Base-by-base conservation (phyloP, 345 rosid species). In the Pugionium dolabratum region DNA sequence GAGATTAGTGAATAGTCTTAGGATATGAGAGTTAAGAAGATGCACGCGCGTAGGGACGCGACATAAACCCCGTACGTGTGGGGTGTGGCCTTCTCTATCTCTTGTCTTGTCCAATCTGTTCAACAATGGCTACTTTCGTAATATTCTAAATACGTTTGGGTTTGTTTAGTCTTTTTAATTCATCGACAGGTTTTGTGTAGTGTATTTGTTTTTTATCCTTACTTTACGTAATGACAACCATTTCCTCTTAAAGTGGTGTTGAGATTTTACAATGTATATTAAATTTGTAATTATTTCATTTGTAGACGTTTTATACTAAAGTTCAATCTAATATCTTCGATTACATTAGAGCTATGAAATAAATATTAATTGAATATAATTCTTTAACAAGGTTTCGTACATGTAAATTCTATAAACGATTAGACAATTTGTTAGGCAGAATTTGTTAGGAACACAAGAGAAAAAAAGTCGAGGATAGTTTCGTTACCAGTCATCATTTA, bases 71-170 rank as follows among this genome's bases (percentile, higher is more conserved):
- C 72, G 72, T 73, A 72, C 72, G 76, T 72, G 76, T 43, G 66
- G 43, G 42, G 29, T 72, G 71, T 72, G 71, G 67, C 10, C 61
- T 58, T 58, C 71, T 64, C 58, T 32, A 42, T 33, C 67, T 56
- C 70, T 65, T 51, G 76, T 59, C 71, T 58, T 73, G 76, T 73
- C 76, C 42, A 72, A 50, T 65, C 71, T 45, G 10, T 33, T 25
- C 46, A 29, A 8, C 2, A 34, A 49, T 2, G 30, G 63, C 18
- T 49, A 49, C 4, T 37, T 48, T 8, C 60, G 65, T 51, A 18
- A 29, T 72, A 42, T 41, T 64, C 2, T 5, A 25, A 55, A 63
- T 7, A 5, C 4, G 18, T 33, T 35, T 50, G 66, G 60, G 55
- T 51, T 18, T 18, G 0, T 53, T n/a, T 51, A 1, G 31, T 72